A percentile compares a stretch with the other conserved stretches of the same genome.
Conservation (phyloP, 2,329 filamentous ascomycete genomes). For the Penicillium sp. region DNA sequence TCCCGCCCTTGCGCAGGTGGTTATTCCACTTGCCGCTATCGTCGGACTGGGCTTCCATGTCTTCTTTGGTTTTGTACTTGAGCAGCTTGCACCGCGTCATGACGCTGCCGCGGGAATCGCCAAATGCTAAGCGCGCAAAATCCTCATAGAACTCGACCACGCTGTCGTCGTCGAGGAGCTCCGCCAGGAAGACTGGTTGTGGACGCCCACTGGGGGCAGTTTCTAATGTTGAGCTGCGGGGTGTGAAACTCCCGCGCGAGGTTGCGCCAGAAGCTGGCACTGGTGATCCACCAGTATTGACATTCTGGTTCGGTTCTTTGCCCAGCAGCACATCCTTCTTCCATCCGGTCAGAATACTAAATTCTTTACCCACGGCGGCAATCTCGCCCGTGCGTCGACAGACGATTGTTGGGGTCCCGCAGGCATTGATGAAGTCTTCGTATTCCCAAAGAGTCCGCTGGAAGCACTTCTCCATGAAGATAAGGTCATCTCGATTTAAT, state of each 20-base stretch:
- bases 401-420: conserved; percentile 85
- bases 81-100: conserved; percentile 80
- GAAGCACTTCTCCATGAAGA: conserved; percentile 98
- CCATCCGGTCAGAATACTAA: conserved; percentile 94
- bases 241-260: conserved; percentile 50
- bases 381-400: conserved; percentile 90
- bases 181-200: conserved; percentile 84
- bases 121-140: conserved; percentile 88
- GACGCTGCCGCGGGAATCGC: conserved; percentile 81
- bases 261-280: conserved; percentile 39
- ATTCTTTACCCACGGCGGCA: conserved; percentile 94
- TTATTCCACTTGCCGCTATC: conserved; percentile 49
- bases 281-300: conserved; percentile 64
- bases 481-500: conserved; percentile 80
- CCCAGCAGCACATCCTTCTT: conserved; percentile 84
- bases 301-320: conserved; percentile 80
- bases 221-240: conserved; percentile 41
- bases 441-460: conserved; percentile 91
- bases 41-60: conserved; percentile 44
- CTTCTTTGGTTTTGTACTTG: conserved; percentile 78
- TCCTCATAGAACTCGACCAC: conserved; percentile 95
- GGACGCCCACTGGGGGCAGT: conserved; percentile 48
- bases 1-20: conserved; percentile 46
- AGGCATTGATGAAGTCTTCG: conserved; percentile 85
- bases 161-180: conserved; percentile 88